A percentile compares a stretch with the other conserved stretches of the same genome.
Conservation (phyloP, 495 filamentous ascomycete genomes). For the Lophiostoma macrostomum region DNA sequence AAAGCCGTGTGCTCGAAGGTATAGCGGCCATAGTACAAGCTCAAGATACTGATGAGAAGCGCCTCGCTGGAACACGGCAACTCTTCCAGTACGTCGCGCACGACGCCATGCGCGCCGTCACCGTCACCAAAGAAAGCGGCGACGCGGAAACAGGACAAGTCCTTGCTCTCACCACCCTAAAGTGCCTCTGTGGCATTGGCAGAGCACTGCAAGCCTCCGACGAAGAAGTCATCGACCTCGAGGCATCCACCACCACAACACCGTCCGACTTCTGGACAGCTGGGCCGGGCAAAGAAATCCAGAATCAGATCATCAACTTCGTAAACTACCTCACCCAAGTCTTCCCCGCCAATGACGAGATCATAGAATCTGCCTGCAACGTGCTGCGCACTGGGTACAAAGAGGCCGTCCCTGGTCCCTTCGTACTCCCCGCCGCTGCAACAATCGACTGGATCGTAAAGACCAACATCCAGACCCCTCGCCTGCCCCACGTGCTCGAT, state of each 20-base stretch:
- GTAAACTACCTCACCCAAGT: constrained; percentile 55
- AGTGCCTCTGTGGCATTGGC: constrained; percentile 73
- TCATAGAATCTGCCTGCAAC: constrained; percentile 72
- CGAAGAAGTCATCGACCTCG: constrained; percentile 67
- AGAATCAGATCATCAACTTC: constrained; percentile 57
- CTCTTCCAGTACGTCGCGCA: constrained; percentile 63
- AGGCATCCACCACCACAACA: constrained; percentile 39
- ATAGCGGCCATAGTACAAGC: constrained; percentile 85
- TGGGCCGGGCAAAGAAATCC: constrained; percentile 52
- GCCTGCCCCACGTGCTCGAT: constrained; percentile 68
- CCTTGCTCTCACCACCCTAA: constrained; percentile 62
- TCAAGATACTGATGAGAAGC: constrained; percentile 60
- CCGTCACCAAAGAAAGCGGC: constrained; percentile 31
- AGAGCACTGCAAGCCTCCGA: constrained; percentile 72
- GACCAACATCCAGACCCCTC: constrained; percentile 60
- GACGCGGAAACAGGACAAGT: constrained; percentile 49
- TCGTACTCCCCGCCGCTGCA: constrained; percentile 70
- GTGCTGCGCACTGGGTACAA: constrained; percentile 76
- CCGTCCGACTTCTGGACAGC: constrained; percentile 58
- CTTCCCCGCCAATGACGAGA: constrained; percentile 49
- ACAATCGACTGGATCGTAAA: constrained; percentile 69
- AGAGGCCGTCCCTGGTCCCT: constrained; percentile 70
- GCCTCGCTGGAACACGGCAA: constrained; percentile 58
- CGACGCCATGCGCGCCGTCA: constrained; percentile 46
- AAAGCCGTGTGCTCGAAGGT: constrained; percentile 77